These are phyloP conservation scores for Acacia confusa DNA, from an alignment of 306 rosid genomes.

Conservation along the genomic window DNA sequence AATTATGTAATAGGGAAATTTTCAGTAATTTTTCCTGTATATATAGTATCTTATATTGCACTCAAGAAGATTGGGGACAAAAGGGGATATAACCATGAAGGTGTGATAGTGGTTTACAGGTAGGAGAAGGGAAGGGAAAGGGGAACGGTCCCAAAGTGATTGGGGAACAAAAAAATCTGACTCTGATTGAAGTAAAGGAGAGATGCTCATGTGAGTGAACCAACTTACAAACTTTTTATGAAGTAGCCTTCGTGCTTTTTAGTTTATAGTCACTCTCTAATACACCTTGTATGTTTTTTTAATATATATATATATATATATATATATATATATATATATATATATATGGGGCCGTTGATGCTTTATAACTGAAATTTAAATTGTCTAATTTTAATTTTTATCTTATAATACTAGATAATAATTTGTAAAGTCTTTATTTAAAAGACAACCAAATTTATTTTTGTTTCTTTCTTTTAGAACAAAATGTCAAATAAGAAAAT, in stretches of 20 bases:
- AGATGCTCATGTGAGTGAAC: slow-evolving; percentile 20
- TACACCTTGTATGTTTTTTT: too few relatives aligned
- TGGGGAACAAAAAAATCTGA: slow-evolving; percentile 36
- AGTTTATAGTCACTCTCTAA: background rate
- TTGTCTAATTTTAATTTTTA: too few relatives aligned
- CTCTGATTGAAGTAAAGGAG: slow-evolving; percentile 16
- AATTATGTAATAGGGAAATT: too few relatives aligned
- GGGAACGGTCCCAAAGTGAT: slow-evolving; percentile 14
- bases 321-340: too few relatives aligned
- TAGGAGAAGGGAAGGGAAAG: slow-evolving; percentile 6
- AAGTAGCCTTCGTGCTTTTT: slow-evolving; percentile 8
- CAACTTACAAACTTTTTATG: background rate
- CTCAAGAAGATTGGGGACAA: background rate
- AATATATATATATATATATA: too few relatives aligned
- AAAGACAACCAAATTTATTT: too few relatives aligned
- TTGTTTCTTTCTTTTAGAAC: too few relatives aligned
- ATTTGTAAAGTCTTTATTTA: too few relatives aligned
- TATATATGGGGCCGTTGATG: too few relatives aligned
- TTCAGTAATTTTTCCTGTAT: too few relatives aligned
- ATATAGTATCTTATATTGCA: background rate
- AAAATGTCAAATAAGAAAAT: background rate
- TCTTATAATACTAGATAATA: too few relatives aligned
- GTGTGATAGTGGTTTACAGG: slow-evolving; percentile 29
- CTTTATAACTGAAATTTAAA: too few relatives aligned
- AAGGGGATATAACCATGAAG: background rate